Base-by-base conservation (phyloP, 768 basidiomycete genomes). In the Leccinum incarnatum region DNA sequence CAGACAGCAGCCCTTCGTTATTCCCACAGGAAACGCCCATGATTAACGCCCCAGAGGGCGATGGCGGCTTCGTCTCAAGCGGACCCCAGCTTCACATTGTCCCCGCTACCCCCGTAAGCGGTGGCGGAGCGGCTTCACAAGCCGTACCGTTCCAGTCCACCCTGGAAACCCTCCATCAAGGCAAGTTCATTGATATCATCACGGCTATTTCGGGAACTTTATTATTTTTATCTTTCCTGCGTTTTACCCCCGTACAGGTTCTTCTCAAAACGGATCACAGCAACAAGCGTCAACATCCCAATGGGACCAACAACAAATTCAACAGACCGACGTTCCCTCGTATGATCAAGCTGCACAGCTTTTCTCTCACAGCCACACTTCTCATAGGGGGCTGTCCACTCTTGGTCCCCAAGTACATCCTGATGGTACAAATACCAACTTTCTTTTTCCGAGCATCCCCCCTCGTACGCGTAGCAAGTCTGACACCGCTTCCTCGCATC, bases 31-130 rank as follows among this genome's bases (percentile, higher is more conserved):
- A 71, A 25, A 75, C 69, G 37, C 85, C 79, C 47, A 79, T 75
- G 65, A 86, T 87, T 64, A 85, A 85, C 53, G 85, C 85, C 12
- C 86, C 86, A 2, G 81, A 83, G 3, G 86, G 82, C 45, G 80
- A 81, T 55, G 82, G 81, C 37, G 75, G 76, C 29, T 72, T 74
- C 55, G 72, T 77, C 52, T 69, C 74, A 9, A 74, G 75, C 17
- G 84, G 87, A 0, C 89, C 88, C 1, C 81, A 81, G 53, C 79
- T 93, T 60, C 84, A 91, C 67, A 86, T 93, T 61, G 89, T 92
- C 7, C 91, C 91, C 45, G 89, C 91, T 21, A 93, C 91, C 3
- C 91, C 91, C 8, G 79, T 93, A 56, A 83, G 81, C 59, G 86
- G 85, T 47, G 85, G 83, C 21, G 84, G 76, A 36, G 79, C 75